Conservation (phyloP, 208 protist genomes). For the Trypanosoma conorhini region DNA sequence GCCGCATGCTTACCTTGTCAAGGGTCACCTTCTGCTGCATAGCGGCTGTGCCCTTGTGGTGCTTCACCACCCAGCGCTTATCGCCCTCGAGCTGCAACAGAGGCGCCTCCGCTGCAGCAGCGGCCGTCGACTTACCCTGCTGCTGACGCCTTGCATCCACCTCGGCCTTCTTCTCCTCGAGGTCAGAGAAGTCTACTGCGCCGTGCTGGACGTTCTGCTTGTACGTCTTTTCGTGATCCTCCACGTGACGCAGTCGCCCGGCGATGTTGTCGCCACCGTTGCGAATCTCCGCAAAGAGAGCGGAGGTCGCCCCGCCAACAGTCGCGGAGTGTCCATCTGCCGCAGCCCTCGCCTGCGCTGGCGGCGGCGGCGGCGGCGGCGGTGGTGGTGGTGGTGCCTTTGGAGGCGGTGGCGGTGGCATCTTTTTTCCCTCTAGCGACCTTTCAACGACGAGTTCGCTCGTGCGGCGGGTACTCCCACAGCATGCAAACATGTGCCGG, state of each 20-base stretch:
- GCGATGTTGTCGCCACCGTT: constrained; percentile 70
- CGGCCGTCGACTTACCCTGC: not conserved
- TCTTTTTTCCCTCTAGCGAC: not conserved
- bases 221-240: constrained; percentile 72
- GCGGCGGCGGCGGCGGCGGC: constrained; percentile 44
- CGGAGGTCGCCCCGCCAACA: constrained; percentile 44
- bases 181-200: constrained; percentile 57
- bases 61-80: constrained; percentile 67
- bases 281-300: constrained; percentile 78
- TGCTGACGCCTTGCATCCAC: constrained; percentile 36
- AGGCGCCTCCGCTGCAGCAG: constrained; percentile 13
- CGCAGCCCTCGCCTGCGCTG: constrained; percentile 8
- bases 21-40: constrained; percentile 48
- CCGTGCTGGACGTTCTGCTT: constrained; percentile 76
- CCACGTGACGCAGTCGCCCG: constrained; percentile 66
- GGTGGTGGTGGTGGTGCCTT: constrained; percentile 33
- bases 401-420: constrained; percentile 5
- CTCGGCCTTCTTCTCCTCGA: constrained; percentile 64
- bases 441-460: not conserved
- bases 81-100: constrained; percentile 60
- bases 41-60: constrained; percentile 46
- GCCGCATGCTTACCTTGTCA: constrained; percentile 64
- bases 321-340: constrained; percentile 6
- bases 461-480: not conserved
- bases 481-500: not conserved